phyloP scores from a whole-genome alignment of 1,284 basidiomycete genomes.

The Tylopilus sp. region DNA sequence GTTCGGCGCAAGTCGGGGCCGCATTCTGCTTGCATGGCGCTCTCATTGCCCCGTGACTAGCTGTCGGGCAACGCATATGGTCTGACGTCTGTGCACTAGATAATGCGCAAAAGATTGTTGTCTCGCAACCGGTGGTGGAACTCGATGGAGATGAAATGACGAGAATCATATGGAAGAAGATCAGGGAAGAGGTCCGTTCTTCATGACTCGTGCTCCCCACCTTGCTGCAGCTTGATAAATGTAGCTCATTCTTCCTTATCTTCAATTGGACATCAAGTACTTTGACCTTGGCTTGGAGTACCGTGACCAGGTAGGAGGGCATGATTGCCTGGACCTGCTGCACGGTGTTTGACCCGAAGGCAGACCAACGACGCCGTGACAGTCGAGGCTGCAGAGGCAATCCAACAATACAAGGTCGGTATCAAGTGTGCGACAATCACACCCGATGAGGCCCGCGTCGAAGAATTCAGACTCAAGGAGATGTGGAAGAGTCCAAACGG shows the following conservation, averaged over 20 bases:
- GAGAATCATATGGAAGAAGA: slow-evolving; percentile 98
- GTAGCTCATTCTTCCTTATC: slow-evolving; percentile 90
- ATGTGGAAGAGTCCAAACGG: slow-evolving; percentile 98
- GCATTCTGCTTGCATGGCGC: background rate
- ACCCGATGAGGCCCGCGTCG: slow-evolving; percentile 90
- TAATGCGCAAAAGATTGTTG: slow-evolving; percentile 61
- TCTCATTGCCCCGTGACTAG: background rate
- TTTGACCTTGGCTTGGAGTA: slow-evolving; percentile 93
- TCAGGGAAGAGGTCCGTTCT: slow-evolving; percentile 78
- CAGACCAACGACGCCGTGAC: slow-evolving; percentile 95
- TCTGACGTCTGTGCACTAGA: slow-evolving; percentile 20
- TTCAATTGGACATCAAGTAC: slow-evolving; percentile 97
- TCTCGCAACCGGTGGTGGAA: slow-evolving; percentile 91
- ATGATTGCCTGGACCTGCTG: background rate
- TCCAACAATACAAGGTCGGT: slow-evolving; percentile 84
- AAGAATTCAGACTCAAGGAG: slow-evolving; percentile 95
- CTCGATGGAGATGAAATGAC: slow-evolving; percentile 98
- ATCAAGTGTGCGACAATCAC: slow-evolving; percentile 99
- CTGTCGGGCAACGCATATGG: background rate
- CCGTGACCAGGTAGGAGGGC: slow-evolving; percentile 69
- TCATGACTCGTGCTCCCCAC: background rate
- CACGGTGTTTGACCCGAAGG: background rate
- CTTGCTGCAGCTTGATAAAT: background rate
- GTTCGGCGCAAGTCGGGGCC: slow-evolving; percentile 3
- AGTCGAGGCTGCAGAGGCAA: slow-evolving; percentile 88